Conservation (phyloP, 2,329 filamentous ascomycete species). For the Trichophyton rubrum region DNA sequence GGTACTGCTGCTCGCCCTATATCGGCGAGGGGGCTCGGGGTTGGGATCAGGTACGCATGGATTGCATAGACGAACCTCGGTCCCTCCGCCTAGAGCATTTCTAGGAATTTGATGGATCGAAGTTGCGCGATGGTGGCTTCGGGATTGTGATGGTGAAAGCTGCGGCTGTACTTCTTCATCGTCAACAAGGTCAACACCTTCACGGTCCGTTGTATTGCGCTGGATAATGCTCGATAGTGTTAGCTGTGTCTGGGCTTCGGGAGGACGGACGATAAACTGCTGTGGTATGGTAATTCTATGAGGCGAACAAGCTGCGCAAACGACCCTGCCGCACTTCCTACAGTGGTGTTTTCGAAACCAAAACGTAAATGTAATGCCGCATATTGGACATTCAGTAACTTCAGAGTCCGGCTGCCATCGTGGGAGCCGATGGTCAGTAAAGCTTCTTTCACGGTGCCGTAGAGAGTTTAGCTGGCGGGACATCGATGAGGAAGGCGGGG, state of each 20-base stretch:
- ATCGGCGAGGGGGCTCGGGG: slow-evolving; percentile 40
- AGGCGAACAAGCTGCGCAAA: slow-evolving; percentile 80
- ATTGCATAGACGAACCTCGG: slow-evolving; percentile 58
- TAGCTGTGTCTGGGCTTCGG: slow-evolving; percentile 23
- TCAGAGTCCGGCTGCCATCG: slow-evolving; percentile 83
- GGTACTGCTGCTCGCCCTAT: slow-evolving; percentile 9
- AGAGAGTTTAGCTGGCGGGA: slow-evolving; percentile 15
- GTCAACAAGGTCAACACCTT: slow-evolving; percentile 37
- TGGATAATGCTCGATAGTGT: slow-evolving; percentile 31
- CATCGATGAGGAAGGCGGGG: slow-evolving; percentile 19
- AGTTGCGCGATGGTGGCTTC: background rate
- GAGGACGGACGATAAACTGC: slow-evolving; percentile 79
- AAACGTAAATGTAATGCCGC: slow-evolving; percentile 64
- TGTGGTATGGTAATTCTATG: slow-evolving; percentile 90
- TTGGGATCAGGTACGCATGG: slow-evolving; percentile 61
- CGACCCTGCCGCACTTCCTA: slow-evolving; percentile 88
- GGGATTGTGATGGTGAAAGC: background rate
- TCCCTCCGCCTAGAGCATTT: slow-evolving; percentile 48
- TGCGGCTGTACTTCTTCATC: slow-evolving; percentile 19
- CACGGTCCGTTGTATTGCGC: slow-evolving; percentile 32
- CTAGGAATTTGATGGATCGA: slow-evolving; percentile 24
- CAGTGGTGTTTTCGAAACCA: slow-evolving; percentile 89
- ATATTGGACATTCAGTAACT: slow-evolving; percentile 74
- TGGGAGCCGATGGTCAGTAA: slow-evolving; percentile 47
- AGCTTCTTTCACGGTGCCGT: slow-evolving; percentile 18